Evolutionary conservation across 768 basidiomycete species (phyloP).

Genomic region (Phanerochaete carnosa): DNA sequence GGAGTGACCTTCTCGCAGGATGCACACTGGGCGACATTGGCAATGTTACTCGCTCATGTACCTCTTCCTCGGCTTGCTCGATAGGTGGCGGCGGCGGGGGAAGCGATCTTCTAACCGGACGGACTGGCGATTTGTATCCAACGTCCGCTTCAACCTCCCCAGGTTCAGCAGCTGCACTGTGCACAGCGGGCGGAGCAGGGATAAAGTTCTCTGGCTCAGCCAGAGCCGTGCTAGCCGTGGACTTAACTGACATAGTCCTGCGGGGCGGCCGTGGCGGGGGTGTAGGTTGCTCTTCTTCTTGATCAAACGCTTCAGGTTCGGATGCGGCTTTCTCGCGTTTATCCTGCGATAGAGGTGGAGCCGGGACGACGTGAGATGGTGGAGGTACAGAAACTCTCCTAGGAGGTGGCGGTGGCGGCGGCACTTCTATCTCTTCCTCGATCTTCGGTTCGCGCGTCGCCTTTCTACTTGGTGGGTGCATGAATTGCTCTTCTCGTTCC

Average conservation of each 20-base stretch:
- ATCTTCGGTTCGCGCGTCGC: neutral
- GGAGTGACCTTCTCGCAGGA: conserved; percentile 11
- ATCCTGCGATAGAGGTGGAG: neutral
- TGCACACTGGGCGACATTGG: neutral
- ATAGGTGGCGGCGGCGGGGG: neutral
- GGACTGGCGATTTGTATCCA: neutral
- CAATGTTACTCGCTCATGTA: neutral
- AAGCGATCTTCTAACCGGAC: neutral
- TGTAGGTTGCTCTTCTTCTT: too few relatives aligned
- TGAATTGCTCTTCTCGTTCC: conserved; percentile 1
- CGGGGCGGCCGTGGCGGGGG: too few relatives aligned
- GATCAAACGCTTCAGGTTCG: too few relatives aligned
- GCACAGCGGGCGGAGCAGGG: neutral
- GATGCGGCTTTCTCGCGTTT: too few relatives aligned
- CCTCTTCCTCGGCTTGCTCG: neutral
- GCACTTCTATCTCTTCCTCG: neutral
- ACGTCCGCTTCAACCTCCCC: neutral
- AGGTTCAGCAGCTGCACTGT: neutral
- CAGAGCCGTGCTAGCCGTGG: too few relatives aligned
- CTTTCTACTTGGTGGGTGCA: neutral
- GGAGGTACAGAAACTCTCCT: conserved; percentile 11
- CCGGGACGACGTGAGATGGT: neutral
- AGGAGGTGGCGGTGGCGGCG: neutral
- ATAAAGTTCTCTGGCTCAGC: too few relatives aligned
- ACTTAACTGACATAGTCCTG: too few relatives aligned